phyloP scores from a whole-genome alignment of 2,329 filamentous ascomycete genomes.

The Anthostomella pinea region DNA sequence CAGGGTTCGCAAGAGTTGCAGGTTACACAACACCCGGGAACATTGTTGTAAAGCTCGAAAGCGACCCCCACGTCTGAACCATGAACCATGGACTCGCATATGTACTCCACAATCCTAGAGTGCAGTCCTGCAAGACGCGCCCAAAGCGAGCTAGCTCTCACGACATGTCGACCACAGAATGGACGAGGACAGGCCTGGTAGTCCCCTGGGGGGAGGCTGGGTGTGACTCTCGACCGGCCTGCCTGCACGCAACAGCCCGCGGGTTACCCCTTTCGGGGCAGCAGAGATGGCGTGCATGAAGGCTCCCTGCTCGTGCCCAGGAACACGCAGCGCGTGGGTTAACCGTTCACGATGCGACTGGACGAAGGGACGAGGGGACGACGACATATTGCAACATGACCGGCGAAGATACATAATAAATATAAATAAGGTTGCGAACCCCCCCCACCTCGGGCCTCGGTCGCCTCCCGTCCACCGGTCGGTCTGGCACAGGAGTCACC shows the following conservation, averaged over 20 bases:
- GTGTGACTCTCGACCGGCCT: no score
- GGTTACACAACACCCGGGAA: not conserved
- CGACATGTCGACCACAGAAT: conserved; percentile 18
- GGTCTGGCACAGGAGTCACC: conserved; percentile 13
- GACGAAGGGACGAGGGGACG: no score
- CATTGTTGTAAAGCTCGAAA: conserved; percentile 4
- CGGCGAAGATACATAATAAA: no score
- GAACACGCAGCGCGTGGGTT: conserved; percentile 14
- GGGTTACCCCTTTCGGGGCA: conserved; percentile 27
- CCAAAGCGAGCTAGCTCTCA: conserved; percentile 25
- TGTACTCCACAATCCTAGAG: conserved; percentile 19
- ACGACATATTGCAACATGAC: no score
- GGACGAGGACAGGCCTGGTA: conserved; percentile 8
- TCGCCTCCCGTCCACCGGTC: conserved; percentile 16
- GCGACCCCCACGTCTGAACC: conserved; percentile 25
- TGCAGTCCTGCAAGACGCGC: conserved; percentile 25
- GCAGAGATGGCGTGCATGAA: conserved; percentile 20
- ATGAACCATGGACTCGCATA: no score
- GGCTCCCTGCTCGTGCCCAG: conserved; percentile 17
- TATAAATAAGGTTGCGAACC: no score
- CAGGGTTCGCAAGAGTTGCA: no score
- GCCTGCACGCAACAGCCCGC: no score
- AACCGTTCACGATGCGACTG: no score
- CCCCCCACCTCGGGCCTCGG: no score
- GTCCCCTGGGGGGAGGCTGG: no score